Conservation (phyloP, 1,139 yeast species). For the Suhomyces terraborum region DNA sequence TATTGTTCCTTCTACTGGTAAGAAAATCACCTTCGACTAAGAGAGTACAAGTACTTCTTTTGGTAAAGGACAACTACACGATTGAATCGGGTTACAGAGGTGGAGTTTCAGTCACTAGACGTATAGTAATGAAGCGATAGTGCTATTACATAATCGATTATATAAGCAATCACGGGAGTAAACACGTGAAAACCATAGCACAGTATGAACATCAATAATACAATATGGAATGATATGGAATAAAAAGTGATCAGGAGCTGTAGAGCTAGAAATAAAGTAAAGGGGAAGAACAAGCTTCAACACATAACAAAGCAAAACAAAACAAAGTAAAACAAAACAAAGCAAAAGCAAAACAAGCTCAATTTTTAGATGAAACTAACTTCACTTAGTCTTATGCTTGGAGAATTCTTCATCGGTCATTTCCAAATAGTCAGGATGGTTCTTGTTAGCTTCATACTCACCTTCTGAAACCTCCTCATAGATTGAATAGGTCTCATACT, state of each 20-base stretch:
- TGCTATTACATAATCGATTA: slow-evolving; percentile 2
- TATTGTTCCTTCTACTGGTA: slow-evolving; percentile 88
- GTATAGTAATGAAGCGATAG: not conserved
- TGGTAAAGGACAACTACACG: not conserved
- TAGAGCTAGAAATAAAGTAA: slow-evolving; percentile 1
- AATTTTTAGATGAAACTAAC: not conserved
- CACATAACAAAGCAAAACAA: not conserved
- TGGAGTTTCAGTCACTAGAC: not conserved
- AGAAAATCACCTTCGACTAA: slow-evolving; percentile 69
- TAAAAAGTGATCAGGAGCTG: slow-evolving; percentile 2
- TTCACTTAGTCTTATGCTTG: slow-evolving; percentile 7
- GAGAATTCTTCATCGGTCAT: slow-evolving; percentile 40
- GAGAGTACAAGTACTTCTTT: not conserved
- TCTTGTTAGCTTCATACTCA: slow-evolving; percentile 47
- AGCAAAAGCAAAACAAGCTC: no score
- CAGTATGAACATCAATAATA: slow-evolving; percentile 7
- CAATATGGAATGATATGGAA: slow-evolving; percentile 9
- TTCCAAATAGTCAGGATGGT: slow-evolving; percentile 54
- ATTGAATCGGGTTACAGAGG: not conserved
- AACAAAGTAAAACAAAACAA: not conserved
- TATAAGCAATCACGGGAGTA: slow-evolving; percentile 2
- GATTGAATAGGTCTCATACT: slow-evolving; percentile 40
- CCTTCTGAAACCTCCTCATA: slow-evolving; percentile 54
- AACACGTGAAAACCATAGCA: no score
- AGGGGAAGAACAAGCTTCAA: no score